phyloP scores from a whole-genome alignment of 2,329 filamentous ascomycete species.

The Cytospora chrysosperma region DNA sequence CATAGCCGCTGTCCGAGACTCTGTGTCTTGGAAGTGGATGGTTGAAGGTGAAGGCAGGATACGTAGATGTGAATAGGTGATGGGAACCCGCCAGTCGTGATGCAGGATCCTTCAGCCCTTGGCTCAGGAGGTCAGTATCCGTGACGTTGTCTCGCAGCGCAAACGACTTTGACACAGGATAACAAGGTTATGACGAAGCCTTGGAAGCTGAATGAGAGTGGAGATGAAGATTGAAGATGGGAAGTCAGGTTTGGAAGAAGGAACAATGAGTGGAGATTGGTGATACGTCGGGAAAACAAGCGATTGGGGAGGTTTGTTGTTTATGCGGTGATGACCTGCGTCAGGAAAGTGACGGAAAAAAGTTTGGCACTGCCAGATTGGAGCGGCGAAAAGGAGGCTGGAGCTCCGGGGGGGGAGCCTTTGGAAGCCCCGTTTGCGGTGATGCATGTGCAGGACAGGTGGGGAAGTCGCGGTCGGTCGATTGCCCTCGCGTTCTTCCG shows the following conservation, averaged over 20 bases:
- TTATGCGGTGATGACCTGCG: neutral
- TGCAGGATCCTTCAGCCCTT: constrained; percentile 7
- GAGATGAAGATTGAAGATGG: neutral
- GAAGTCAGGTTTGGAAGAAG: neutral
- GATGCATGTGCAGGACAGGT: constrained; percentile 5
- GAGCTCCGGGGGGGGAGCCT: constrained; percentile 5
- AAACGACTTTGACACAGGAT: neutral
- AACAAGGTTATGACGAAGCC: constrained; percentile 7
- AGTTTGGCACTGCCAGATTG: constrained; percentile 14
- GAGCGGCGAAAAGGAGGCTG: too few relatives aligned
- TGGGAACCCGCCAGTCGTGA: neutral
- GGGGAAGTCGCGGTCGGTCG: constrained; percentile 21
- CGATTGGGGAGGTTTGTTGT: neutral
- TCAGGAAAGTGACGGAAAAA: constrained; percentile 5
- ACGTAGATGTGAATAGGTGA: neutral
- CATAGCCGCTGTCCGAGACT: constrained; percentile 39
- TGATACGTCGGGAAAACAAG: constrained; percentile 2
- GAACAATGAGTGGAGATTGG: constrained; percentile 25
- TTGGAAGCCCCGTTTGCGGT: constrained; percentile 6
- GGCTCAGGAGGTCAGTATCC: constrained; percentile 14
- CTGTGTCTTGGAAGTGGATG: neutral
- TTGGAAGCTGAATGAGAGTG: neutral
- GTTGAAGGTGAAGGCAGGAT: neutral
- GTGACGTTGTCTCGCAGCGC: constrained; percentile 14
- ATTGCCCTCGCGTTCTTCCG: constrained; percentile 18